phyloP scores from a whole-genome alignment of 192 early-diverging fungal genomes.

The Coemansia javaensis region DNA sequence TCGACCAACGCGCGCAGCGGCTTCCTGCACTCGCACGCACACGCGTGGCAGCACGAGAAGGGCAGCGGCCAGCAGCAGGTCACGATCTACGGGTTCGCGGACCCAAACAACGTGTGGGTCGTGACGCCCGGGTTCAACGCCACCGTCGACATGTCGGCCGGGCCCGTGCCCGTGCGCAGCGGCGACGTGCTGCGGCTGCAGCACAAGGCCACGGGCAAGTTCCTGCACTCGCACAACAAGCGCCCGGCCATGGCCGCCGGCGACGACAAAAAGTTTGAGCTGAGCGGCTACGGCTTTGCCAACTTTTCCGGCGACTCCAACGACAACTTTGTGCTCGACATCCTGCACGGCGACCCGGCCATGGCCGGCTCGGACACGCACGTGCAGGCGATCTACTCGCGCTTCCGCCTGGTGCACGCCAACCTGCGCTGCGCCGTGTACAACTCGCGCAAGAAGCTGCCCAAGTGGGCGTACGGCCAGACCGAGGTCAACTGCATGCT shows the following conservation, averaged over 20 bases:
- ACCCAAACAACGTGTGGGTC: slow-evolving; percentile 83
- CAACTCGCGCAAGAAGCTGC: slow-evolving; percentile 74
- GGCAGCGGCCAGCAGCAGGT: slow-evolving; percentile 77
- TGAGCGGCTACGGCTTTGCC: slow-evolving; percentile 65
- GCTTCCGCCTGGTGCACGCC: slow-evolving; percentile 71
- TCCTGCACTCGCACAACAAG: slow-evolving; percentile 72
- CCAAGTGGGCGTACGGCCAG: slow-evolving; percentile 93
- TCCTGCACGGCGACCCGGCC: slow-evolving; percentile 51
- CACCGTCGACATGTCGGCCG: slow-evolving; percentile 19
- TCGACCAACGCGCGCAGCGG: slow-evolving; percentile 42
- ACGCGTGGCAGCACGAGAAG: slow-evolving; percentile 57
- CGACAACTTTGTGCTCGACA: slow-evolving; percentile 82
- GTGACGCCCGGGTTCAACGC: slow-evolving; percentile 49
- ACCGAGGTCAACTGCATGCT: slow-evolving; percentile 93
- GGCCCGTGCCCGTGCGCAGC: slow-evolving; percentile 53
- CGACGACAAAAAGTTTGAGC: slow-evolving; percentile 66
- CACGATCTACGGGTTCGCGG: slow-evolving; percentile 71
- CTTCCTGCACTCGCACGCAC: slow-evolving; percentile 59
- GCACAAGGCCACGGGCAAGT: slow-evolving; percentile 58
- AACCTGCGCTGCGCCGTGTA: slow-evolving; percentile 73
- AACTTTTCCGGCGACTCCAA: slow-evolving; percentile 82
- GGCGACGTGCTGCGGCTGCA: slow-evolving; percentile 71
- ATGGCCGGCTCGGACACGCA: slow-evolving; percentile 43
- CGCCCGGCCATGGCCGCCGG: slow-evolving; percentile 61
- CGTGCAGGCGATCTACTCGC: slow-evolving; percentile 59